Evolutionary conservation across 805 yeast species (phyloP), one percentile per base, ranked within the genome.

Genomic region (Lachancea meyersii): DNA sequence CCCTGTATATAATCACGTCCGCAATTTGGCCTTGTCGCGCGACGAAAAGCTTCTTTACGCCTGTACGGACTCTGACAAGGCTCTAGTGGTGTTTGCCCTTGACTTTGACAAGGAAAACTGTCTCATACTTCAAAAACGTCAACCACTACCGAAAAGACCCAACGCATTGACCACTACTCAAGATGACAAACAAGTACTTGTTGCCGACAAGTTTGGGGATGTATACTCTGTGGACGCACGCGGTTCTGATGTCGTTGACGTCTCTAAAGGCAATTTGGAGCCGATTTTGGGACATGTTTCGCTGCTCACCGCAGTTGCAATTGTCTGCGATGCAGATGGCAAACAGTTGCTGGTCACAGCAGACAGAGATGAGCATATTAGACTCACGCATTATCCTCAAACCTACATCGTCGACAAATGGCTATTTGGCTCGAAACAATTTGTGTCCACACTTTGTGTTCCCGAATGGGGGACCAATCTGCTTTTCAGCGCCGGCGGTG

Each of bases 181-280:
- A 27, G 76, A 76, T 44, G 77, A 75, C 46, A 49, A 56, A 6
- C 64, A 66, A 11, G 63, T 89, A 6, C 61, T 87, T 2, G 74
- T 89, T 19, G 96, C 95, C 17, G 98, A 93, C 62, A 93, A 93
- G 67, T 93, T 91, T 59, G 98, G 98, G 37, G 99, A 93, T 64
- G 96, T 88, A 5, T 93, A 86, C 60, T 61, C 73, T 1, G 68
- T 86, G 30, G 65, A 72, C 2, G 64, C 79, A 22, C 66, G 65
- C 18, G 57, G 60, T 11, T 52, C 61, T 3, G 19, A 28, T 3
- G 35, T 31, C 8, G 14, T 17, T 5, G 64, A 54, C 1, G 53
- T 72, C 1, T 60, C 66, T 1, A 53, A 55, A n/a, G 61, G 55
- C 31, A 71, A 72, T 3, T 76, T 73, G 35, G 73, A 69, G 30